Percentiles rank a stretch among this genome's conserved stretches.
Conservation (phyloP, 257 asterid genomes). For the Pogostemon cablin region DNA sequence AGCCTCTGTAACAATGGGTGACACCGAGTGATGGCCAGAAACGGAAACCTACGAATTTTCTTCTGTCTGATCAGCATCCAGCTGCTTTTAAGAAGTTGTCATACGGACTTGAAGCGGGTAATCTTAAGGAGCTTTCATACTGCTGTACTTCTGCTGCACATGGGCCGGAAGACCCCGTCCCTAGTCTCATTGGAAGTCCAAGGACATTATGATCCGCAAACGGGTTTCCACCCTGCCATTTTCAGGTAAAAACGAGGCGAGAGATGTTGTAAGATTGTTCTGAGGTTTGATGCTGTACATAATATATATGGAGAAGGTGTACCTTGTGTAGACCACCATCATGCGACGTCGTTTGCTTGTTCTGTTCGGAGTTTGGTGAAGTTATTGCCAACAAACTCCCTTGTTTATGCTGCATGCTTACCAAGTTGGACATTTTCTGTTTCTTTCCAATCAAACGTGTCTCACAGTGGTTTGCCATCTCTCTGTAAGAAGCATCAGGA, state of each 20-base stretch:
- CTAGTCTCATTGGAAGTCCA: constrained; percentile 36
- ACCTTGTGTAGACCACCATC: constrained; percentile 40
- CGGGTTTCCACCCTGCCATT: constrained; percentile 48
- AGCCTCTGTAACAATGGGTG: constrained; percentile 8
- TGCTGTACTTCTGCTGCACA: constrained; percentile 59
- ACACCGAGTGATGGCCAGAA: constrained; percentile 15
- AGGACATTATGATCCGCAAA: constrained; percentile 42
- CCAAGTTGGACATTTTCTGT: constrained; percentile 68
- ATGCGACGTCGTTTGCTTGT: constrained; percentile 30
- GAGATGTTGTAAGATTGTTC: background rate
- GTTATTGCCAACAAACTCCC: constrained; percentile 45
- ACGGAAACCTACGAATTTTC: background rate
- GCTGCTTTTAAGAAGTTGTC: constrained; percentile 93
- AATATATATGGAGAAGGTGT: background rate
- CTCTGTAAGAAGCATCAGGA: constrained; percentile 70
- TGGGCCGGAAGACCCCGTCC: constrained; percentile 31
- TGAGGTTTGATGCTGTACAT: background rate
- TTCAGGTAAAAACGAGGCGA: constrained; percentile 2
- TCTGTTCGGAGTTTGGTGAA: constrained; percentile 40
- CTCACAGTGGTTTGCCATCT: constrained; percentile 80
- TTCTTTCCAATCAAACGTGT: constrained; percentile 72
- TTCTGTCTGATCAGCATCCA: constrained; percentile 53
- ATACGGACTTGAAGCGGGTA: constrained; percentile 81
- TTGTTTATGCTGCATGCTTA: constrained; percentile 51
- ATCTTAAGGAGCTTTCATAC: constrained; percentile 49